Conservation (phyloP, 2,329 filamentous ascomycete genomes). For the Lasiodiplodia hormozganensis region DNA sequence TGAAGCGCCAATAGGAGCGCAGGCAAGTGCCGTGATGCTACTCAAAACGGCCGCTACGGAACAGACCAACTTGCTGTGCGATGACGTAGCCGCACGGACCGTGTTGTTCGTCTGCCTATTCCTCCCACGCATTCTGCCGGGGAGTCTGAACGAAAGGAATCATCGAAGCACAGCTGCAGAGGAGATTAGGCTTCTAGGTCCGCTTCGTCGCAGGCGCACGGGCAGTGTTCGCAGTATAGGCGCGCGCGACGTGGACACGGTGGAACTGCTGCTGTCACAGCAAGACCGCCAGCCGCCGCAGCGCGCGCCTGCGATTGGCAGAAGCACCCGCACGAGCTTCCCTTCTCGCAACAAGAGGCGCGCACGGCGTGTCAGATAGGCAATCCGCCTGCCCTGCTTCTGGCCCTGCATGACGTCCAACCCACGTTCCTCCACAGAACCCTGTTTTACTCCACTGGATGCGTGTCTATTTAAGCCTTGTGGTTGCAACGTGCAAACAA, state of each 20-base stretch:
- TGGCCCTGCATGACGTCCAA: conserved; percentile 30
- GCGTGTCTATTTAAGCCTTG: background rate
- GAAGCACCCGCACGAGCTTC: conserved; percentile 1
- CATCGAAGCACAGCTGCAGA: background rate
- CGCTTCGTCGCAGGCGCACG: background rate
- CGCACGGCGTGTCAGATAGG: conserved; percentile 13
- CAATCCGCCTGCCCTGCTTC: conserved; percentile 14
- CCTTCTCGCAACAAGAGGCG: background rate
- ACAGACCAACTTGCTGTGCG: background rate
- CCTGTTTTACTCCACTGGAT: conserved; percentile 13
- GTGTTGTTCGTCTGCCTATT: background rate
- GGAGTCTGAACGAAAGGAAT: background rate
- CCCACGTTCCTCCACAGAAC: conserved; percentile 9
- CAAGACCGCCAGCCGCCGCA: background rate
- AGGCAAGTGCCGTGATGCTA: background rate
- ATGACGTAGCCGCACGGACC: conserved; percentile 23
- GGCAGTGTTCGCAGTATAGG: background rate
- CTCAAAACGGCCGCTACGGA: background rate
- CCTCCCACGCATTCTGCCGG: background rate
- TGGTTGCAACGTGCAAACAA: background rate
- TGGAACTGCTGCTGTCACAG: conserved; percentile 1
- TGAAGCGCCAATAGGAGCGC: background rate
- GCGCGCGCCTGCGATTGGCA: background rate
- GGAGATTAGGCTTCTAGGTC: background rate
- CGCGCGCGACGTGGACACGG: conserved; percentile 18